phyloP scores from a whole-genome alignment of 495 filamentous ascomycete genomes.

The Bacidia gigantensis region DNA sequence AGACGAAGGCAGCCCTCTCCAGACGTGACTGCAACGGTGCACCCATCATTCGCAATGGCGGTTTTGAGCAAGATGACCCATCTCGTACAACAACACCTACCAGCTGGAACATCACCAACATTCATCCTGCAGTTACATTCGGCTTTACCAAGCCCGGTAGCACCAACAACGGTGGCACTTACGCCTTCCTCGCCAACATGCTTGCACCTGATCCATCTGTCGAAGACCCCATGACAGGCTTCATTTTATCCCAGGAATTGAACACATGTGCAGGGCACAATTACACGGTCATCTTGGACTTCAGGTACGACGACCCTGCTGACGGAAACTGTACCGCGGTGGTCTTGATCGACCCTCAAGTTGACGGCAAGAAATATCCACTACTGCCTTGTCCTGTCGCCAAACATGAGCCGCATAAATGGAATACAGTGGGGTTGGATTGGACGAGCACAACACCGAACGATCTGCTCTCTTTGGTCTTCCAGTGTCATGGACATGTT shows the following conservation, averaged over 20 bases:
- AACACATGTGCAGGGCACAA: not conserved
- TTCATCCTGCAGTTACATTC: constrained; percentile 1
- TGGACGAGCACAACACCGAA: not conserved
- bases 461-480: not conserved
- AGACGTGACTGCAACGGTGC: constrained; percentile 1
- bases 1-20: not conserved
- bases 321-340: not conserved
- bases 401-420: not conserved
- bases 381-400: too few relatives aligned
- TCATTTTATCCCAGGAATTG: not conserved
- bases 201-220: not conserved
- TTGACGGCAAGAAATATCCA: not conserved
- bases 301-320: not conserved
- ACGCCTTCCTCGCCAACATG: constrained; percentile 6
- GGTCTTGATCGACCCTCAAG: not conserved
- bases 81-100: not conserved
- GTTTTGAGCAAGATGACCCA: constrained; percentile 1
- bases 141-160: constrained; percentile 6
- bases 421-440: not conserved
- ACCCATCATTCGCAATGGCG: constrained; percentile 1
- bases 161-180: constrained; percentile 6
- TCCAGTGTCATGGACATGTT: not conserved
- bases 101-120: constrained; percentile 1
- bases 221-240: not conserved
- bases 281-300: not conserved